Evolutionary conservation across 2,329 filamentous ascomycete species (phyloP).

Genomic region (Coniochaeta sp.): DNA sequence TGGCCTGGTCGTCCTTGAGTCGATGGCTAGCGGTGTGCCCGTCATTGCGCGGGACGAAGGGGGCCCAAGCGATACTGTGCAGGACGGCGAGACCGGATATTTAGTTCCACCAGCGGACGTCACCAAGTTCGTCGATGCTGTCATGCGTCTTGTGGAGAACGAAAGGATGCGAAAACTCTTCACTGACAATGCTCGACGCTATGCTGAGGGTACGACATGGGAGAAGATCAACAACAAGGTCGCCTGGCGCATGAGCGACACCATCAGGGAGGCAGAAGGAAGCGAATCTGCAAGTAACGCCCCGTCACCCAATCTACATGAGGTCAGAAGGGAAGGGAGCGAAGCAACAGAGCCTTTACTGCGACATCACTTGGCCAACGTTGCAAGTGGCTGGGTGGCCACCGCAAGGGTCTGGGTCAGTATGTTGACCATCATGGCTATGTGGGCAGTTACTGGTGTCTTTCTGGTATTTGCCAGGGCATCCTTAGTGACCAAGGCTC

Average conservation of each 20-base stretch:
- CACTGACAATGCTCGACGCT: conserved; percentile 38
- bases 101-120: conserved; percentile 54
- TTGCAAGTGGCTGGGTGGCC: neutral
- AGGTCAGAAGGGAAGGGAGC: conserved; percentile 1
- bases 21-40: conserved; percentile 64
- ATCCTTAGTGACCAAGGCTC: neutral
- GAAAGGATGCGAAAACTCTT: conserved; percentile 35
- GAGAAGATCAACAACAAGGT: conserved; percentile 66
- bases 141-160: conserved; percentile 42
- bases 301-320: conserved; percentile 10
- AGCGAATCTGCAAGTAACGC: conserved; percentile 6
- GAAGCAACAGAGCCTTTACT: neutral
- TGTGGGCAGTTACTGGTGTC: neutral
- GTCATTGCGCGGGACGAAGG: conserved; percentile 64
- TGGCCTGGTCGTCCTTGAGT: conserved; percentile 62
- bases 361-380: neutral
- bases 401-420: neutral
- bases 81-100: conserved; percentile 52
- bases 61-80: conserved; percentile 61
- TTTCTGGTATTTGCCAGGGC: neutral
- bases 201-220: conserved; percentile 61
- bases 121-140: conserved; percentile 47
- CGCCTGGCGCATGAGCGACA: conserved; percentile 54
- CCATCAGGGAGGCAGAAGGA: conserved; percentile 37
- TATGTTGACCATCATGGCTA: neutral